Evolutionary conservation across 163 green algal species (phyloP), one percentile per base, ranked within the genome.

Genomic region (Scenedesmus sp.): DNA sequence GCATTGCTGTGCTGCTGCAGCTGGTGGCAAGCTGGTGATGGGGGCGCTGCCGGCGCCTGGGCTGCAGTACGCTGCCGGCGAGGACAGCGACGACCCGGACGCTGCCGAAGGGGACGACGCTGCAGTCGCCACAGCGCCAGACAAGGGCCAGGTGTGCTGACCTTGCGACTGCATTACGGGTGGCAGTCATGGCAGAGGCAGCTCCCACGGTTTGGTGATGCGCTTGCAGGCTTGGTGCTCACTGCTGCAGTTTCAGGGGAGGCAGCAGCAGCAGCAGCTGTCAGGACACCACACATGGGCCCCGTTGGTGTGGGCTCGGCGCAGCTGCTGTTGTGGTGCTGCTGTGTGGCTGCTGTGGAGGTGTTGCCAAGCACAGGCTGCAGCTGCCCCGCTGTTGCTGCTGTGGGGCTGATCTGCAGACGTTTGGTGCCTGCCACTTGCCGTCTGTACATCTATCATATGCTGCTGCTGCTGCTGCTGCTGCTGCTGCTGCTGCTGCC

Each of bases 31-130:
- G 88, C 86, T 95, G 49, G 85, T 78, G 40, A 90, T 93, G 76
- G 83, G 70, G 37, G 92, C 78, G 10, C 83, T 95, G 78, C 93
- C 93, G 4, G 90, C 80, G 16, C 82, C 82, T 65, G 89, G 82
- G 16, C 35, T 89, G 43, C 56, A 80, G 46, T 89, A 92, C 40
- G 68, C 82, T 89, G 89, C 68, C 43, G 89, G 89, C 26, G 89
- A 92, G n/a, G 89, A 92, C 68, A 89, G 89, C 42, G 89, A 92
- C 89, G 46, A 53, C 10, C 46, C 10, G 10, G 46, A 53, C 10
- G 46, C 46, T 53, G 46, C 46, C 6, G 46, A 53, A 53, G 46
- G 46, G 7, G 10, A 53, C 7, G 46, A 10, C 46, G 46, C 46
- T 16, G 46, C 46, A 53, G 46, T 10, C 6, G 46, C 46, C 46